These are phyloP conservation scores for Clavispora carvajalis DNA, from an alignment of 805 yeast genomes.

Conservation along the genomic window DNA sequence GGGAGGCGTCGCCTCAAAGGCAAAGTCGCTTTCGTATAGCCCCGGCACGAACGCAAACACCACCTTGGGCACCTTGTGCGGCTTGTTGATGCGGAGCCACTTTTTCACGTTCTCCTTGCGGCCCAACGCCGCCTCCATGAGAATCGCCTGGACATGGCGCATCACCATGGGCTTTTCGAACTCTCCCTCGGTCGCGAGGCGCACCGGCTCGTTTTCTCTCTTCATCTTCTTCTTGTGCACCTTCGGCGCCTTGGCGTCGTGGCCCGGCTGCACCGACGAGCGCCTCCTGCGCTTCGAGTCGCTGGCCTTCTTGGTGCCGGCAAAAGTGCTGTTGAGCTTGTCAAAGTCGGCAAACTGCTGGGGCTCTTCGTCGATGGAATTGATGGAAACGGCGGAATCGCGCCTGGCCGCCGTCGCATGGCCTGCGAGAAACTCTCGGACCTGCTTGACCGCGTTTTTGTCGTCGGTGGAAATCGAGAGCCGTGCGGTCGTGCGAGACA, in stretches of 20 bases:
- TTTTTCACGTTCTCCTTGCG: not conserved
- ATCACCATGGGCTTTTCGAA: not conserved
- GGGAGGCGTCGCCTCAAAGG: conserved; percentile 7
- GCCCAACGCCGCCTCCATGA: not conserved
- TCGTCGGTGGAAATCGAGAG: conserved; percentile 23
- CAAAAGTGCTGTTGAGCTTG: not conserved
- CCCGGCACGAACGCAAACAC: conserved; percentile 66
- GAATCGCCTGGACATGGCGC: not conserved
- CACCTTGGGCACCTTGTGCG: conserved; percentile 29
- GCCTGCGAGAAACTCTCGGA: conserved; percentile 12
- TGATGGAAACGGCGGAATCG: conserved; percentile 21
- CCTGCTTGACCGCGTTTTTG: conserved; percentile 15
- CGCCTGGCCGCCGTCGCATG: conserved; percentile 9
- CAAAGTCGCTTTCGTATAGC: conserved; percentile 41
- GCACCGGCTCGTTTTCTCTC: conserved; percentile 21
- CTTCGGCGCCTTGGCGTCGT: conserved; percentile 15
- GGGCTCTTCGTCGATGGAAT: conserved; percentile 18
- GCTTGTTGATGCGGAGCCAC: not conserved
- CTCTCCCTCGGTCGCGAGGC: conserved; percentile 7
- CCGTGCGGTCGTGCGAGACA: conserved; percentile 22
- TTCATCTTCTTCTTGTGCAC: conserved; percentile 28
- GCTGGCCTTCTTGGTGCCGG: conserved; percentile 19
- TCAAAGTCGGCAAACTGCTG: conserved; percentile 6
- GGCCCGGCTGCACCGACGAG: conserved; percentile 28
- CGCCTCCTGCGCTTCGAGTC: conserved; percentile 25